Evolutionary conservation across 768 basidiomycete species (phyloP).

Genomic region (Termitomyces titanicus): DNA sequence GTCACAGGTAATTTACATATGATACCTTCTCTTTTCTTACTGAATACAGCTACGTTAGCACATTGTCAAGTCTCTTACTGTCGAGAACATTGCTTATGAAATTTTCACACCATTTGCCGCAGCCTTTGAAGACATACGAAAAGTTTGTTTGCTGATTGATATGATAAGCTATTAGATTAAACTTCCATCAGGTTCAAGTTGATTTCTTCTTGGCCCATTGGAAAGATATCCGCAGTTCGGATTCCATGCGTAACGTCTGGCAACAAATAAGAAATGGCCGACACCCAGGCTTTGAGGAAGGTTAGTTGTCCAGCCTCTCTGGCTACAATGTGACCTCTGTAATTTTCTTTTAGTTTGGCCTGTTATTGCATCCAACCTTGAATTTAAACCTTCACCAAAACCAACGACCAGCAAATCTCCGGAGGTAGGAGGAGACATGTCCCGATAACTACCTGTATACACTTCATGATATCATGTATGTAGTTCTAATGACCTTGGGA

Average conservation of each 20-base stretch:
- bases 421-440: conserved; percentile 14
- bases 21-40: neutral
- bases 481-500: neutral
- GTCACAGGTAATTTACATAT: conserved; percentile 35
- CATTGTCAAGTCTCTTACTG: conserved; percentile 70
- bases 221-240: conserved; percentile 79
- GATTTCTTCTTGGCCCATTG: conserved; percentile 80
- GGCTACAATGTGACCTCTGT: conserved; percentile 10
- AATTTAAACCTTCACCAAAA: conserved; percentile 45
- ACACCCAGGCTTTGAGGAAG: conserved; percentile 87
- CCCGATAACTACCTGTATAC: neutral
- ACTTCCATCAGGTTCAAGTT: conserved; percentile 60
- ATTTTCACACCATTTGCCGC: conserved; percentile 85
- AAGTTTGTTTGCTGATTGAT: conserved; percentile 35
- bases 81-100: conserved; percentile 82
- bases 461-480: neutral
- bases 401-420: conserved; percentile 10
- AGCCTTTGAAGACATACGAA: conserved; percentile 76
- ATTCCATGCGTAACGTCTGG: conserved; percentile 81
- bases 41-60: conserved; percentile 40
- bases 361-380: conserved; percentile 56
- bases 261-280: conserved; percentile 79
- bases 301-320: conserved; percentile 28
- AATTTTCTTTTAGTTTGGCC: conserved; percentile 56
- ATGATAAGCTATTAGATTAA: conserved; percentile 33